Conservation (phyloP, 805 yeast genomes). For the Cyberlindnera bimundalis region DNA sequence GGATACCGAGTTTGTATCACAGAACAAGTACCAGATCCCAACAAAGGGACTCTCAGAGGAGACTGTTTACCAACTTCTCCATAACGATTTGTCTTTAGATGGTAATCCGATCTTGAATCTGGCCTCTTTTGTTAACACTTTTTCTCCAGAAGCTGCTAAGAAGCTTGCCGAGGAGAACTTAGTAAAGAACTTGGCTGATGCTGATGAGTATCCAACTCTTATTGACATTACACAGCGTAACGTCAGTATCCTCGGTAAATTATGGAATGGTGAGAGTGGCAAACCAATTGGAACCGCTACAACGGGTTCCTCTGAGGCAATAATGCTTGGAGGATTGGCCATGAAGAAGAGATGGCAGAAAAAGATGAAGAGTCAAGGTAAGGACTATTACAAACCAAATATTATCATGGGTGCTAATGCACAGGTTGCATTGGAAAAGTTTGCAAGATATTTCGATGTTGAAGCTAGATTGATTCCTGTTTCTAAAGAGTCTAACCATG, state of each 20-base stretch:
- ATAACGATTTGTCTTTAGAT: slow-evolving; percentile 74
- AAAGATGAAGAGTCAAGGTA: slow-evolving; percentile 54
- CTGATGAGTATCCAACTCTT: slow-evolving; percentile 88
- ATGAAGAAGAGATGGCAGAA: slow-evolving; percentile 89
- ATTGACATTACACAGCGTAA: slow-evolving; percentile 79
- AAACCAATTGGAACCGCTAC: slow-evolving; percentile 82
- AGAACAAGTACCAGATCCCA: slow-evolving; percentile 57
- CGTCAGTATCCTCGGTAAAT: slow-evolving; percentile 68
- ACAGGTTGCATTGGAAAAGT: slow-evolving; percentile 91
- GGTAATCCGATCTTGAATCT: slow-evolving; percentile 81
- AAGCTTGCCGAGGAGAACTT: slow-evolving; percentile 64
- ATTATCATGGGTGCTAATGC: slow-evolving; percentile 90
- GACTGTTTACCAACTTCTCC: slow-evolving; percentile 58
- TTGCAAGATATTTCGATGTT: slow-evolving; percentile 91
- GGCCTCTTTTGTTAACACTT: slow-evolving; percentile 88
- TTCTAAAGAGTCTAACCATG: slow-evolving; percentile 53
- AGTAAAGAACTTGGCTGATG: slow-evolving; percentile 86
- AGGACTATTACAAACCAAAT: slow-evolving; percentile 64
- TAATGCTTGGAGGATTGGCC: slow-evolving; percentile 90
- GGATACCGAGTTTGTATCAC: slow-evolving; percentile 21
- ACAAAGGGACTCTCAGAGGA: slow-evolving; percentile 48
- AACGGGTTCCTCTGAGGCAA: slow-evolving; percentile 92
- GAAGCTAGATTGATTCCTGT: slow-evolving; percentile 77
- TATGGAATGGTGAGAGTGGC: slow-evolving; percentile 70
- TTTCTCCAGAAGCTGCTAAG: slow-evolving; percentile 48